These are phyloP conservation scores for Penicillium paradoxum DNA, from an alignment of 495 filamentous ascomycete genomes.

Conservation along the genomic window DNA sequence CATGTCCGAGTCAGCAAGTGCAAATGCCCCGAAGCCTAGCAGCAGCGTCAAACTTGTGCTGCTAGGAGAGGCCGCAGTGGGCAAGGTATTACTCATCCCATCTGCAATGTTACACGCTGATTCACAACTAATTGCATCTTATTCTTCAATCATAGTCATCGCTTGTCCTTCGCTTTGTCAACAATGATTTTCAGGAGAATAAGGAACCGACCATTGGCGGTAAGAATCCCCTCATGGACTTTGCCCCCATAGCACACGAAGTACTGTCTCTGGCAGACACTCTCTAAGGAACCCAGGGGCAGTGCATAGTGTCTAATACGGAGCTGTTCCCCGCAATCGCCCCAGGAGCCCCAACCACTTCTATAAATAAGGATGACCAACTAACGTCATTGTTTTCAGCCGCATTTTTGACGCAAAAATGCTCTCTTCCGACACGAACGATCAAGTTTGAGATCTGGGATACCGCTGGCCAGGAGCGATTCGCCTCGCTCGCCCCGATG, in stretches of 20 bases:
- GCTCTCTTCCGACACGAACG: conserved; percentile 87
- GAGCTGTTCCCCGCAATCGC: not conserved
- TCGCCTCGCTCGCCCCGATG: conserved; percentile 95
- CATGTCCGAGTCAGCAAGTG: conserved; percentile 45
- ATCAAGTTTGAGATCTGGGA: conserved; percentile 99
- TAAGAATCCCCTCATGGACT: conserved; percentile 40
- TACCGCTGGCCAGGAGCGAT: conserved; percentile 97
- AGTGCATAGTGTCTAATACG: not conserved
- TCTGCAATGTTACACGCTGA: conserved; percentile 3
- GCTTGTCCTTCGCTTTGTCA: conserved; percentile 95
- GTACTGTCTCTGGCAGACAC: not conserved
- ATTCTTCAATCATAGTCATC: conserved; percentile 63
- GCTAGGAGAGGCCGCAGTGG: conserved; percentile 93
- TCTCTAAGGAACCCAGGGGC: not conserved
- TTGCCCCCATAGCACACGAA: conserved; percentile 6
- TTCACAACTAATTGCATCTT: conserved; percentile 16
- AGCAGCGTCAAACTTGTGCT: conserved; percentile 99
- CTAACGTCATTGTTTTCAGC: conserved; percentile 54
- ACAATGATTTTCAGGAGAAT: conserved; percentile 99
- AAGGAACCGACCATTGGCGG: conserved; percentile 99
- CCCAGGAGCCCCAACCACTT: not conserved
- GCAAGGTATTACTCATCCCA: conserved; percentile 67
- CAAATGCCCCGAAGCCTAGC: conserved; percentile 82
- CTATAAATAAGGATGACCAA: conserved; percentile 1
- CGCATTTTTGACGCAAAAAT: conserved; percentile 98